phyloP scores from a whole-genome alignment of 2,329 filamentous ascomycete genomes.

The Trichoderma sp. region DNA sequence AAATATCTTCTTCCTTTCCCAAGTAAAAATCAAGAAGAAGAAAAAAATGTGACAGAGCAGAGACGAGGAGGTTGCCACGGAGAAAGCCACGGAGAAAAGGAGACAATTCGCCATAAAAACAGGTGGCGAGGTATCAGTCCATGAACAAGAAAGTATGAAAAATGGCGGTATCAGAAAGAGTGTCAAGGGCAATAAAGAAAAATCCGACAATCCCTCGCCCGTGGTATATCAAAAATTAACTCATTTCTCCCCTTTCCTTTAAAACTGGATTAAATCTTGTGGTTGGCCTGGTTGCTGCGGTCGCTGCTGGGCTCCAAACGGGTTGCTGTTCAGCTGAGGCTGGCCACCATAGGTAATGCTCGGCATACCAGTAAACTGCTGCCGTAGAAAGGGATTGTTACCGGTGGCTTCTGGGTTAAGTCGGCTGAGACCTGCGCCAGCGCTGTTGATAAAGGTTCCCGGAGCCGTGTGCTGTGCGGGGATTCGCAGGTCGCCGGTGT shows the following conservation, averaged over 20 bases:
- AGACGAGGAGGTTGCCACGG: conserved; percentile 10
- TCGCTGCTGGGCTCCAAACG: conserved; percentile 54
- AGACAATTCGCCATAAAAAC: conserved; percentile 4
- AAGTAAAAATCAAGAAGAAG: conserved; percentile 16
- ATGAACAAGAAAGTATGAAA: conserved; percentile 1
- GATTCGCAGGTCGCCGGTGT: conserved; percentile 93
- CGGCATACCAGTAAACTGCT: conserved; percentile 80
- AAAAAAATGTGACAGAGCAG: conserved; percentile 1
- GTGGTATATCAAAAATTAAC: conserved; percentile 14
- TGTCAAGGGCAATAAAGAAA: conserved; percentile 2
- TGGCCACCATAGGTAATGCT: conserved; percentile 55
- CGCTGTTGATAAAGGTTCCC: conserved; percentile 94
- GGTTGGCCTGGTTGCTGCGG: conserved; percentile 54
- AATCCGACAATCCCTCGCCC: not conserved
- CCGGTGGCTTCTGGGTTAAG: conserved; percentile 72
- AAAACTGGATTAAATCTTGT: conserved; percentile 66
- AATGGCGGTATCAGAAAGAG: conserved; percentile 21
- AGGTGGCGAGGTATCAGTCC: conserved; percentile 7
- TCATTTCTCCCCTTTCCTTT: conserved; percentile 30
- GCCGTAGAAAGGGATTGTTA: conserved; percentile 86
- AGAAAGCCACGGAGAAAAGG: conserved; percentile 8
- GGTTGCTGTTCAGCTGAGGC: conserved; percentile 55
- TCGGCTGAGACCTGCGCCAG: conserved; percentile 74
- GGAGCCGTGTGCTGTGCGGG: conserved; percentile 95
- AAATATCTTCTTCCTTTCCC: conserved; percentile 13